Evolutionary conservation across 2,329 filamentous ascomycete species (phyloP), one percentile per base, ranked within the genome.

Genomic region (Trichoderma gracile): DNA sequence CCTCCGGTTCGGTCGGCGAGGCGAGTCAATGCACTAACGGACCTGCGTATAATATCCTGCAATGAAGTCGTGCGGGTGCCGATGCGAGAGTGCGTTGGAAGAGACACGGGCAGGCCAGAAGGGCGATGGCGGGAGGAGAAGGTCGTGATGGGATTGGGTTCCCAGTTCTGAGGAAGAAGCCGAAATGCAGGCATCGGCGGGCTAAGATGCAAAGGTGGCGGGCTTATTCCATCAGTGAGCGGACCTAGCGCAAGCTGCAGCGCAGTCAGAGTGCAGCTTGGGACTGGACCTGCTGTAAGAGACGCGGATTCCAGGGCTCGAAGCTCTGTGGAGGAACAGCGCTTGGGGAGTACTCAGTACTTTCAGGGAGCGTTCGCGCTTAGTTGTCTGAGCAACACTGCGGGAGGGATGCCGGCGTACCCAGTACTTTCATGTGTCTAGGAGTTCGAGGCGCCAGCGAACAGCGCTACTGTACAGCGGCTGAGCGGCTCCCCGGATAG

Each of bases 111-210:
- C 21, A 14, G 19, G 38, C 45, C 25, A 19, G 25, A n/a, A 62
- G 49, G 47, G 38, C 30, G 59, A 62, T 62, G 59, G 59, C 40
- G 49, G 53, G 59, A 62, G 59, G 49, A 62, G 59, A 61, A 38
- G 38, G 47, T 62, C 40, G 47, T 62, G 49, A 54, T 54, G 59
- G 49, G 59, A 62, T 62, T 62, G 59, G 59, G 59, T 62, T 62
- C 38, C 23, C 25, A 62, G 40, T 62, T 62, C 38, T 33, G 49
- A 62, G 49, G 40, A 53, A 62, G 59, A 54, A 62, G 59, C 59
- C 33, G 33, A 38, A 54, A 62, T 45, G 53, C 59, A 62, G 9
- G 38, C 25, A 45, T 15, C 14, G 54, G 38, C 57, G 46, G 58
- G 49, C 59, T 54, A 49, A 61, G 59, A 54, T 62, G 52, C 12